Evolutionary conservation across 805 yeast species (phyloP), one percentile per base, ranked within the genome.

Genomic region (Nakazawaea pomicola): DNA sequence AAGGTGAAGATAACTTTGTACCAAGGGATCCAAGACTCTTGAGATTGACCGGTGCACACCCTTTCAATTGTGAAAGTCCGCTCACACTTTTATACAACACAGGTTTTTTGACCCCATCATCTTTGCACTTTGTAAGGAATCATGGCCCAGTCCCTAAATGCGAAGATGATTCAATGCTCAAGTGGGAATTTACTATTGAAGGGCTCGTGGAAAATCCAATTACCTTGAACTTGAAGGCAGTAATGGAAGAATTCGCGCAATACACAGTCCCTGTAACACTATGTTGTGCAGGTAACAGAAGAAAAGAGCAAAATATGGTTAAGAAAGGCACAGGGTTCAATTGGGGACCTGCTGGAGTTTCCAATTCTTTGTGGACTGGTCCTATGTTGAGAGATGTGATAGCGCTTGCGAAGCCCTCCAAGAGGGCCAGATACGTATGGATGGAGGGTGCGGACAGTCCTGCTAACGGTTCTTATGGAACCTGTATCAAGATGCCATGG

Each of bases 221-320:
- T 33, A 45, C 38, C 9, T 33, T 61, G 14, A 46, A 50, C 11
- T 24, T 61, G 29, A 37, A 46, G 7, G 54, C 56, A 2, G 49
- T 61, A 27, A 56, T 56, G 29, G 28, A 40, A 3, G 49, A 48
- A 3, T 56, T 53, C 35, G 60, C 57, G 12, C 53, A 51, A n/a
- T 55, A 52, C 29, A 57, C 64, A 0, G 51, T 48, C n/a, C 66
- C 65, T 4, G 52, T 61, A 3, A 60, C 66, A 1, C 36, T 61
- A n/a, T 56, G 56, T 15, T 61, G 66, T 45, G 66, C 66, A 3
- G 66, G 65, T 10, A 60, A 60, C 37, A 51, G 66, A 36, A 51
- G 65, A 33, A 59, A 56, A 37, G 65, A 61, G 38, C 65, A 61
- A 43, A 61, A 61, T 36, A 45, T 58, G 50, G 67, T 56, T 11